Conservation (phyloP, 2,329 filamentous ascomycete genomes). For the Xylaria sp. region DNA sequence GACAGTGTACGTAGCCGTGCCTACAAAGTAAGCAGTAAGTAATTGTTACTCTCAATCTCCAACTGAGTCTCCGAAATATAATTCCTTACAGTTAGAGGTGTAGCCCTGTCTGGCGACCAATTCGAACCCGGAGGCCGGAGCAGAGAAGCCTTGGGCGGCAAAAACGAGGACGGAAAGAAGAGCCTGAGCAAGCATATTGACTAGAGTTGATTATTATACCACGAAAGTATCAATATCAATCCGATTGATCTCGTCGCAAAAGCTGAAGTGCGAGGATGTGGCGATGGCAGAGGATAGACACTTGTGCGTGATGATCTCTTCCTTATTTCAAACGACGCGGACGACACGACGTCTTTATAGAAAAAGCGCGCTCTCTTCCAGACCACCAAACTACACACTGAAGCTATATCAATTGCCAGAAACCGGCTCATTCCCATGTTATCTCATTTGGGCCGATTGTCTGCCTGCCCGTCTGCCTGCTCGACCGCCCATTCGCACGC, state of each 20-base stretch:
- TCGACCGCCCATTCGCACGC: neutral
- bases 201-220: neutral
- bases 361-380: neutral
- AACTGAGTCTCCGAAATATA: neutral
- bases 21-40: neutral
- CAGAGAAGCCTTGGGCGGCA: constrained; percentile 28
- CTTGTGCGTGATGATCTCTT: constrained; percentile 16
- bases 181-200: constrained; percentile 32
- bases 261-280: neutral
- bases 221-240: neutral
- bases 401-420: neutral
- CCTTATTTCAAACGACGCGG: neutral
- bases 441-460: neutral
- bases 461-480: constrained; percentile 13
- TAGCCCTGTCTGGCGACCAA: constrained; percentile 36
- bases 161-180: constrained; percentile 30
- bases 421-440: neutral
- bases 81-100: constrained; percentile 24
- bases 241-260: neutral
- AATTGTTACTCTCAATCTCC: neutral
- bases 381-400: neutral
- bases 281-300: neutral
- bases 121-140: constrained; percentile 17
- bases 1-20: constrained; percentile 32
- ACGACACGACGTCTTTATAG: constrained; percentile 14